Base-by-base conservation (phyloP, 2,329 filamentous ascomycete genomes). In the Gaeumannomyces sp. region DNA sequence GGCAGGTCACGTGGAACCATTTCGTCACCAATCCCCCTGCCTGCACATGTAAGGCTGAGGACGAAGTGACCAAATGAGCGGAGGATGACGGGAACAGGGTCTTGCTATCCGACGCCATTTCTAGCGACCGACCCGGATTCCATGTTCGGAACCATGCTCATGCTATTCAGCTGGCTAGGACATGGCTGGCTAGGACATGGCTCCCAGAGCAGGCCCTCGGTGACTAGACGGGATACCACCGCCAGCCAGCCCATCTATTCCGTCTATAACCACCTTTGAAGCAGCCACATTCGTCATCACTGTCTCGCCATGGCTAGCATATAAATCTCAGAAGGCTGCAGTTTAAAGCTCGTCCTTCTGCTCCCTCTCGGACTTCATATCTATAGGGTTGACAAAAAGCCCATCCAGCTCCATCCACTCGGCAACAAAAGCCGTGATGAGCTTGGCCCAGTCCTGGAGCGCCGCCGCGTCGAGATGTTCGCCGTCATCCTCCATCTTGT, bases 391-490 rank as follows among this genome's bases (percentile, higher is more conserved):
- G 29, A 65, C 63, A 13, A 70, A 53, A 25, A 69, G 53, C 13
- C 70, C 71, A 57, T 76, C 74, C 67, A 98, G 76, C 69, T 96
- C 93, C 85, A 98, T 86, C 93, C 93, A 98, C 77, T 98, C 94
- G 0, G 91, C 89, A 45, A 88, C 85, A 78, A 98, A 99, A 0
- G 88, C 93, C 0, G 90, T 89, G 8, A 94, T 81, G 61, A 99
- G 88, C 74, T 85, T 88, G 25, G 90, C 86, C 95, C 95, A 99
- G 75, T 99, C 95, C 71, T 90, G 85, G 50, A 93, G 85, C 0
- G 91, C 94, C 11, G 85, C 81, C 69, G 89, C 79, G 75, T 99
- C 92, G 65, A 99, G 78, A 76, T 98, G 90, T 69, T 89, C 87
- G 2, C 87, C 94, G 70, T 97, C 89, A 73, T 99, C 95, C 0